Conservation (phyloP, 1,139 yeast species). For the Debaryomyces nepalensis region DNA sequence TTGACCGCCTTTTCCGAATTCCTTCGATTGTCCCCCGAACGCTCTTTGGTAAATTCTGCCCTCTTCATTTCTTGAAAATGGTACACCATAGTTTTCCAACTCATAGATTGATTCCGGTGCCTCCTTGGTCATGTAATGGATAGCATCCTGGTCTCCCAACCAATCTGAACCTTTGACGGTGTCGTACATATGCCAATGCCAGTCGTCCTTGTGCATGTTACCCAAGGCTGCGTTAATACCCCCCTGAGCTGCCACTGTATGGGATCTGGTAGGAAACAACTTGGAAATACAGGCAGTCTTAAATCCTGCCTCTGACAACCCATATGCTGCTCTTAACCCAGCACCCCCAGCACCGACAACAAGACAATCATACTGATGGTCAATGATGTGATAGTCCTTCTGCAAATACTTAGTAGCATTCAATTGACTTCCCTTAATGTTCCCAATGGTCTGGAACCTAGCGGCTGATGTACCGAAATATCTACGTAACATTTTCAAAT, state of each 20-base stretch:
- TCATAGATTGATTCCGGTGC: slow-evolving; percentile 96
- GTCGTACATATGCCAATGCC: slow-evolving; percentile 99
- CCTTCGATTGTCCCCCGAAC: slow-evolving; percentile 96
- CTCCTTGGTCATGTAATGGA: slow-evolving; percentile 98
- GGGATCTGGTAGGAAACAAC: slow-evolving; percentile 97
- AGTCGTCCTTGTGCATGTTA: slow-evolving; percentile 96
- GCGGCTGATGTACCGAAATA: slow-evolving; percentile 22
- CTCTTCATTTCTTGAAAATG: slow-evolving; percentile 95
- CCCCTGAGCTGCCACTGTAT: slow-evolving; percentile 99
- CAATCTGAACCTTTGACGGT: slow-evolving; percentile 99
- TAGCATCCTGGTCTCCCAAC: slow-evolving; percentile 99
- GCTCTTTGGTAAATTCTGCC: slow-evolving; percentile 99
- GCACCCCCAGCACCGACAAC: slow-evolving; percentile 99
- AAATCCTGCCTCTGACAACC: slow-evolving; percentile 95
- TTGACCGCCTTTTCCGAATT: slow-evolving; percentile 97
- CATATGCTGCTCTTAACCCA: slow-evolving; percentile 97
- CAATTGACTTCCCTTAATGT: slow-evolving; percentile 53
- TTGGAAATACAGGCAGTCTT: slow-evolving; percentile 98
- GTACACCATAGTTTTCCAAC: slow-evolving; percentile 97
- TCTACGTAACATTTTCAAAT: slow-evolving; percentile 26
- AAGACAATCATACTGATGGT: slow-evolving; percentile 97
- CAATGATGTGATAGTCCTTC: slow-evolving; percentile 87
- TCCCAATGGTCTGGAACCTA: slow-evolving; percentile 23
- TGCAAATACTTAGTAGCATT: slow-evolving; percentile 58
- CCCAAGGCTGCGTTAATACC: slow-evolving; percentile 98